Evolutionary conservation across 2,329 filamentous ascomycete genomes (phyloP), one percentile per base, ranked within the genome.

Genomic region (Curvularia lunata): DNA sequence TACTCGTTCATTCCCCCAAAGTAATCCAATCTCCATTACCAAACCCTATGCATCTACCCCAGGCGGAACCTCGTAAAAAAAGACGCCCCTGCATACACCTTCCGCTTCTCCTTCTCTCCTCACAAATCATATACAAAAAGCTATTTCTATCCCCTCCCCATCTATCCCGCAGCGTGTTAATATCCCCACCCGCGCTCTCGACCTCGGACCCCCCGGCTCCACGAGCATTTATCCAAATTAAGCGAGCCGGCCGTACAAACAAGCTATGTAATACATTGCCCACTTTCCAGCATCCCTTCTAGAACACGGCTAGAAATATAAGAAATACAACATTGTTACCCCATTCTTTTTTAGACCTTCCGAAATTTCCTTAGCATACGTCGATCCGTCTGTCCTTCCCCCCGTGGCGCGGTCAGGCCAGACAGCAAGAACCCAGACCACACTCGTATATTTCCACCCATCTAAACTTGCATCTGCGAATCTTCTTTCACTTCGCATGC

Each of bases 161-260:
- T 37, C 34, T 37, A n/a, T 37, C 16, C 13, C 34, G 16, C 34
- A n/a, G 34, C 34, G 5, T 4, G 5, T 34, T 18, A 37, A 37
- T 18, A 18, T 18, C 34, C 34, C 34, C 16, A 5, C 34, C 34
- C 6, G 62, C 54, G 48, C 58, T 61, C 62, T 64, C 47, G 40
- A 19, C 19, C 37, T 10, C 45, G 7, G 48, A 42, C 48, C 50
- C 62, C 57, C 46, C 48, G 57, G 58, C 52, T 43, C 23, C 37
- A 49, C 43, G 16, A 23, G 21, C 30, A 58, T 65, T 65, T 65
- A 65, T 25, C 63, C 63, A 65, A 42, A 65, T 65, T 65, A 64
- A 58, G 45, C 55, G 37, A 63, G 52, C 57, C 48, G 38, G 25
- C 25, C 8, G 25, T 5, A 54, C 4, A 16, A 25, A 43, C 21